Conservation (phyloP, 2,329 filamentous ascomycete genomes). For the Cordyceps cicadae region DNA sequence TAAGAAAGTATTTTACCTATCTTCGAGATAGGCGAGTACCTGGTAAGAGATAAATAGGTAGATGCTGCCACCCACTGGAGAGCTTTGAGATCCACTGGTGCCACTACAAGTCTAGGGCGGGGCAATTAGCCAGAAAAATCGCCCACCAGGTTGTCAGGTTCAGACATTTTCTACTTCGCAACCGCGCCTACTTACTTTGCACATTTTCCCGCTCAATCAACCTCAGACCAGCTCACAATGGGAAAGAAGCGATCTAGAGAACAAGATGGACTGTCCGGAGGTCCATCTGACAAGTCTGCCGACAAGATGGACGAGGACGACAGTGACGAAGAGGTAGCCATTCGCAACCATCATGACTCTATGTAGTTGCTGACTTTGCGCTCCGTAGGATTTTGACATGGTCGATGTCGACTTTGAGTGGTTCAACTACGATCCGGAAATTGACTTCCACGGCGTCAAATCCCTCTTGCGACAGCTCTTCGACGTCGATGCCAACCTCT, state of each 20-base stretch:
- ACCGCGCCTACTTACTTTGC: not conserved
- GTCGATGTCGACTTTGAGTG: conserved; percentile 97
- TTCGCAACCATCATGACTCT: not conserved
- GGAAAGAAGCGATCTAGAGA: conserved; percentile 45
- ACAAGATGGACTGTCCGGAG: conserved; percentile 33
- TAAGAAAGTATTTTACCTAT: too few species aligned
- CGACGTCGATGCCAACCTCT: conserved; percentile 75
- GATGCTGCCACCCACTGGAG: too few species aligned
- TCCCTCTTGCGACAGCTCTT: conserved; percentile 83
- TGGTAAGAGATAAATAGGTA: too few species aligned
- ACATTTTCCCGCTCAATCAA: not conserved
- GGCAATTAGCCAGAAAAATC: conserved; percentile 9
- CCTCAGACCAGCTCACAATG: conserved; percentile 25
- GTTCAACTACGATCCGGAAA: conserved; percentile 85
- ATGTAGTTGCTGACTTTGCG: conserved; percentile 5
- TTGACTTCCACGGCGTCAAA: conserved; percentile 95
- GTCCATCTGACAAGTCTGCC: conserved; percentile 32
- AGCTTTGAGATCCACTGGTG: too few species aligned
- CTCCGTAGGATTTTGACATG: conserved; percentile 69
- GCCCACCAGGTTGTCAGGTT: not conserved
- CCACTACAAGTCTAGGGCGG: conserved; percentile 5
- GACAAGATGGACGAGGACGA: conserved; percentile 44
- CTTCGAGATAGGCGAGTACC: too few species aligned
- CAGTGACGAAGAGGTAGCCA: conserved; percentile 45
- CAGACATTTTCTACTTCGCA: not conserved